Conservation (phyloP, 1,284 basidiomycete species). For the Cryptococcus neoformans region DNA sequence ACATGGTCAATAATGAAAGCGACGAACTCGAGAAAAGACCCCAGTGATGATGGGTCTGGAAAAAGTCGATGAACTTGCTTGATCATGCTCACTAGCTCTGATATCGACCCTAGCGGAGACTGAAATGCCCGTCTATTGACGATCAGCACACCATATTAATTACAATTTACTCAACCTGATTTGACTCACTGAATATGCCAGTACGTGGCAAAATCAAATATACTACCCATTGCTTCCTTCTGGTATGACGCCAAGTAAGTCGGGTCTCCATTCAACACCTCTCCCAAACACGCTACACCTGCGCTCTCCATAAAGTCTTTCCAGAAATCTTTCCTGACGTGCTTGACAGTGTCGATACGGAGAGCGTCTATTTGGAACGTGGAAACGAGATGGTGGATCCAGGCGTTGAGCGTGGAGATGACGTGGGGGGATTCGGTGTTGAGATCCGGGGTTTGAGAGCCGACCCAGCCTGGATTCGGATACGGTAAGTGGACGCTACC, state of each 20-base stretch:
- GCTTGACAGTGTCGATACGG: constrained; percentile 53
- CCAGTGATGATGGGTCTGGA: constrained; percentile 47
- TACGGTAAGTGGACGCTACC: not conserved
- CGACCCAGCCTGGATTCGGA: constrained; percentile 37
- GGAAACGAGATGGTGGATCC: constrained; percentile 50
- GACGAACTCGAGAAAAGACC: constrained; percentile 51
- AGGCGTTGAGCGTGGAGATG: constrained; percentile 45
- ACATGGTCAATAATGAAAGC: constrained; percentile 9
- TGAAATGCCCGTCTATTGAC: constrained; percentile 40
- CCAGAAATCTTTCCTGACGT: constrained; percentile 55
- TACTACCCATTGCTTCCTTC: constrained; percentile 52
- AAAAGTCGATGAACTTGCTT: constrained; percentile 32
- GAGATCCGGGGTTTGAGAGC: constrained; percentile 50
- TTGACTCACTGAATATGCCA: constrained; percentile 48
- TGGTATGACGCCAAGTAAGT: constrained; percentile 44
- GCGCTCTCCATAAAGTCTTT: constrained; percentile 48
- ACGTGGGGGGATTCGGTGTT: constrained; percentile 52
- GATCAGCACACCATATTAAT: not conserved
- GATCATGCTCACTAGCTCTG: constrained; percentile 41
- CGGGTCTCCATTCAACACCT: constrained; percentile 51
- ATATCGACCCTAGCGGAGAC: constrained; percentile 25
- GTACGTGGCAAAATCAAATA: constrained; percentile 59
- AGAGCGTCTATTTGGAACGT: constrained; percentile 51
- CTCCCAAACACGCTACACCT: constrained; percentile 53
- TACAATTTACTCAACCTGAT: constrained; percentile 21